A percentile compares a stretch with the other conserved stretches of the same genome.
phyloP scores from a whole-genome alignment of 2,329 filamentous ascomycete species.

The Trichoderma hamatum region DNA sequence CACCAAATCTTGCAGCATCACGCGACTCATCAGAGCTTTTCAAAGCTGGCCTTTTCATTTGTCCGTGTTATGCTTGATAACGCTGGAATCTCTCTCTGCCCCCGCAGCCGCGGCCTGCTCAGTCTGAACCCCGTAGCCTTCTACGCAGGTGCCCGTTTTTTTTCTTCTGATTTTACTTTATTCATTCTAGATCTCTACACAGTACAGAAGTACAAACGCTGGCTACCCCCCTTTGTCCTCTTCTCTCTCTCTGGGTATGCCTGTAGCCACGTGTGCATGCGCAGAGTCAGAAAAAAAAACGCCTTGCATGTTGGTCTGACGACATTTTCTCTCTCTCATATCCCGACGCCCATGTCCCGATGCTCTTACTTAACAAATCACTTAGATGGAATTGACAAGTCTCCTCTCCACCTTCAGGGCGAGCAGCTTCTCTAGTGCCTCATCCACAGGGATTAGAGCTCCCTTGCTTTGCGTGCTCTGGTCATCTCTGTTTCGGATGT shows the following conservation, averaged over 20 bases:
- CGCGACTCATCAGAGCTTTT: constrained; percentile 20
- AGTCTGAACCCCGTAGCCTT: background rate
- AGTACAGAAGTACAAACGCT: background rate
- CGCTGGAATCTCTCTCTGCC: background rate
- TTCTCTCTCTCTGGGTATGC: background rate
- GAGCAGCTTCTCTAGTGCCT: constrained; percentile 59
- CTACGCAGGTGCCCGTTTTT: background rate
- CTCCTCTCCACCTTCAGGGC: constrained; percentile 54
- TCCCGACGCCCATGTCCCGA: constrained; percentile 3
- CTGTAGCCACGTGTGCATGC: constrained; percentile 18
- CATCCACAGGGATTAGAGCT: constrained; percentile 59
- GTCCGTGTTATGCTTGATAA: background rate
- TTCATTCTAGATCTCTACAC: constrained; percentile 9
- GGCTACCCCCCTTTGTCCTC: background rate
- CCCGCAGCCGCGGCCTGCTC: constrained; percentile 2
- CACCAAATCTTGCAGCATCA: constrained; percentile 22
- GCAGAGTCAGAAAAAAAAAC: background rate
- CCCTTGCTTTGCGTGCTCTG: constrained; percentile 63
- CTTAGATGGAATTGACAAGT: constrained; percentile 42
- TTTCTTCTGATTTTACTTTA: background rate
- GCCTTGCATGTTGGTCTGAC: constrained; percentile 7
- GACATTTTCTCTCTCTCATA: background rate
- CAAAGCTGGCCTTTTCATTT: constrained; percentile 5
- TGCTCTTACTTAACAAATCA: constrained; percentile 1
- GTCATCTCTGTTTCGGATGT: constrained; percentile 66